A percentile compares a stretch with the other conserved stretches of the same genome.
These are phyloP conservation scores for Solanum aculeatissimum DNA, from an alignment of 305 asterid genomes.

Conservation along the genomic window DNA sequence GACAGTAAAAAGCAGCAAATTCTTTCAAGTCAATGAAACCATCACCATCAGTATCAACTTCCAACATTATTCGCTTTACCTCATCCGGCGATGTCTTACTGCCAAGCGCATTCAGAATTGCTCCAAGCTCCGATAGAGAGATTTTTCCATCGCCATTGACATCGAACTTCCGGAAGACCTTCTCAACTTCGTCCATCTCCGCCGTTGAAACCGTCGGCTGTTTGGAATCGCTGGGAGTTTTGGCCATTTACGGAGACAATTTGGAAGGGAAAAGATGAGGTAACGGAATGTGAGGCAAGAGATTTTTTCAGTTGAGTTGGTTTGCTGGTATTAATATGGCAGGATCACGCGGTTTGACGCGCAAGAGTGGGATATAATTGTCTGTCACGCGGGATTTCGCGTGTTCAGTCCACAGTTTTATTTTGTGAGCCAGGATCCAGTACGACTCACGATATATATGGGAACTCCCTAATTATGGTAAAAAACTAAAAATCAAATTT, in stretches of 20 bases:
- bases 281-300: neutral
- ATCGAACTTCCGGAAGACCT: slow-evolving; percentile 70
- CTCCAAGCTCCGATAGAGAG: slow-evolving; percentile 54
- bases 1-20: slow-evolving; percentile 57
- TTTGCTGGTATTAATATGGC: slow-evolving; percentile 8
- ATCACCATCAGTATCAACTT: slow-evolving; percentile 77
- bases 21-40: slow-evolving; percentile 75
- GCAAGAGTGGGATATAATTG: slow-evolving; percentile 7
- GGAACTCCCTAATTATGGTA: neutral
- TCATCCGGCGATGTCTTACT: slow-evolving; percentile 49
- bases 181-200: slow-evolving; percentile 31
- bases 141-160: slow-evolving; percentile 80
- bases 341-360: slow-evolving; percentile 31
- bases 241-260: neutral
- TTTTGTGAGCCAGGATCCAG: neutral
- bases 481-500: neutral
- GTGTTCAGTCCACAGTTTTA: neutral
- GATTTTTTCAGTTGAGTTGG: neutral
- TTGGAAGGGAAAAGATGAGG: neutral
- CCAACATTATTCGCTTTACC: slow-evolving; percentile 55
- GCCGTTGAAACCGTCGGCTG: neutral
- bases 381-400: slow-evolving; percentile 4
- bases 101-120: slow-evolving; percentile 55
- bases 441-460: neutral
- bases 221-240: slow-evolving; percentile 3